Percentiles rank a stretch among this genome's conserved stretches.
Evolutionary conservation across 768 basidiomycete species (phyloP).

Genomic region (Lactarius tabidus): DNA sequence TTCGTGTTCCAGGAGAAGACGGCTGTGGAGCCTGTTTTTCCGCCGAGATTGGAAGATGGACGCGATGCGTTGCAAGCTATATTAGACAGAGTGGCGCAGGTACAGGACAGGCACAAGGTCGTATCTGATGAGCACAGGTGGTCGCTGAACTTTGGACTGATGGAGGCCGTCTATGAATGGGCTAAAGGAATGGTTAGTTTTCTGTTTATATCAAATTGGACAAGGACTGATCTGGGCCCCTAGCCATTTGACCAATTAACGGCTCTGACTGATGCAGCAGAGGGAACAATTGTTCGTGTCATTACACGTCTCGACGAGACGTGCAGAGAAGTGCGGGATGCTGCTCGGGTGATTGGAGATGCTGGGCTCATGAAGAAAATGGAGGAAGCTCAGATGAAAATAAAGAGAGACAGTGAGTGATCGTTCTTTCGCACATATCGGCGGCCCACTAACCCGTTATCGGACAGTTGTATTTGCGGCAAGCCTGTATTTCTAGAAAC

Average conservation of each 20-base stretch:
- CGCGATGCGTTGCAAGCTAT: conserved; percentile 73
- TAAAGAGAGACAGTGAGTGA: conserved; percentile 91
- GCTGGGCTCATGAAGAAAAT: conserved; percentile 95
- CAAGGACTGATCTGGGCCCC: neutral
- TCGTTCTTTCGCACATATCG: neutral
- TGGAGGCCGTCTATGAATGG: conserved; percentile 99
- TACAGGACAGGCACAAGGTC: conserved; percentile 81
- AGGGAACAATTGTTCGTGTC: conserved; percentile 94
- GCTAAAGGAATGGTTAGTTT: conserved; percentile 90
- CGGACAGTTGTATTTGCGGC: conserved; percentile 77
- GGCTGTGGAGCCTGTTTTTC: conserved; percentile 78
- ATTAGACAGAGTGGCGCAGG: conserved; percentile 68
- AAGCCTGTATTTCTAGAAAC: conserved; percentile 71
- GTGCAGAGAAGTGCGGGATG: conserved; percentile 94
- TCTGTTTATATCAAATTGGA: neutral
- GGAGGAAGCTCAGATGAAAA: conserved; percentile 91
- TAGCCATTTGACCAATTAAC: conserved; percentile 97
- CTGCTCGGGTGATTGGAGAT: conserved; percentile 95
- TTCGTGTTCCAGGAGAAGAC: conserved; percentile 99
- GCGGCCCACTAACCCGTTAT: neutral
- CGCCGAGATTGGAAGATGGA: conserved; percentile 76
- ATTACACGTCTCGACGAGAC: conserved; percentile 97
- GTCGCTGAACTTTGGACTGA: conserved; percentile 82
- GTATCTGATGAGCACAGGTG: conserved; percentile 72
- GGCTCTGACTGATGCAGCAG: conserved; percentile 85